Evolutionary conservation across 179 eudicot species (phyloP).

Genomic region (Beta corolliflora): DNA sequence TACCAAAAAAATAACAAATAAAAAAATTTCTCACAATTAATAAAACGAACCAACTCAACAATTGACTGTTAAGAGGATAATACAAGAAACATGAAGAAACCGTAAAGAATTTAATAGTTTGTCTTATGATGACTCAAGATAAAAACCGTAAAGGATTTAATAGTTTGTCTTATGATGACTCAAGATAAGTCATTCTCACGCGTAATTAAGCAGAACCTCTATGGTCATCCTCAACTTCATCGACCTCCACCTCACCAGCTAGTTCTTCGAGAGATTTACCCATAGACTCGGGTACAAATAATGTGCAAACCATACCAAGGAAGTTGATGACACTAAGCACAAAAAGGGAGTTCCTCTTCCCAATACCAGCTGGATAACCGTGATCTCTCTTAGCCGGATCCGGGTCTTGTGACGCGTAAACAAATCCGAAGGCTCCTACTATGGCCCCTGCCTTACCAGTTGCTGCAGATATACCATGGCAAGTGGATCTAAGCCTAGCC

Average conservation of each 20-base stretch:
- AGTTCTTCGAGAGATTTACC: constrained; percentile 46
- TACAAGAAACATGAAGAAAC: constrained; percentile 19
- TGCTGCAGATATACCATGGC: constrained; percentile 49
- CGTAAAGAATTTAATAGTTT: constrained; percentile 13
- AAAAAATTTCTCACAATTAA: no score
- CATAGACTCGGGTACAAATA: constrained; percentile 40
- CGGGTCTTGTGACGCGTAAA: constrained; percentile 31
- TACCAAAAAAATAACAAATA: no score
- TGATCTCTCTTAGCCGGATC: constrained; percentile 14
- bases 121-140: no score
- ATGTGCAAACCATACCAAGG: constrained; percentile 37
- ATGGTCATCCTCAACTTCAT: background rate
- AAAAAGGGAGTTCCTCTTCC: constrained; percentile 36
- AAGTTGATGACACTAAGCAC: constrained; percentile 28
- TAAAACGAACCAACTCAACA: no score
- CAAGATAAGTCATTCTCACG: no score
- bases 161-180: no score
- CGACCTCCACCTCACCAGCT: constrained; percentile 30
- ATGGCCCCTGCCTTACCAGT: constrained; percentile 50
- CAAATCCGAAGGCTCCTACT: constrained; percentile 42
- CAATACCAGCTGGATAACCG: constrained; percentile 41
- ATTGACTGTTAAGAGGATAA: no score
- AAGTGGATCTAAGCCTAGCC: constrained; percentile 45
- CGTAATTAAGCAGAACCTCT: background rate
- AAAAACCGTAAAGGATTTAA: no score